A percentile compares a stretch with the other conserved stretches of the same genome.
Conservation (phyloP, 1,284 basidiomycete species). For the Apiotrichum domesticum region DNA sequence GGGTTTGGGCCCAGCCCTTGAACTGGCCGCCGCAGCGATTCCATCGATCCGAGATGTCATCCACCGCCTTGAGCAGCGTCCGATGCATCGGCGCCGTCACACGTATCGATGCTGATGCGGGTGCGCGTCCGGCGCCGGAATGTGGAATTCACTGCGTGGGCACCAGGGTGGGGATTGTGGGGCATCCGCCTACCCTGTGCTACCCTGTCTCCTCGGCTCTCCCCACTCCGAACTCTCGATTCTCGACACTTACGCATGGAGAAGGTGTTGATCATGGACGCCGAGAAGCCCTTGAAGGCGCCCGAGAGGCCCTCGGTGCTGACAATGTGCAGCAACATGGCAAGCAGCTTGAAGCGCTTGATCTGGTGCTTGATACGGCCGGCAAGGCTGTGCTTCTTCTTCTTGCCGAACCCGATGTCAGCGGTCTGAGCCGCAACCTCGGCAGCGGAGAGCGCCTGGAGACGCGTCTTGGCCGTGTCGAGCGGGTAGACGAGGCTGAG, state of each 20-base stretch:
- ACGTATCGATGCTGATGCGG: too few species aligned
- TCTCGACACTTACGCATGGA: constrained; percentile 68
- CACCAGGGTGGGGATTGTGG: too few species aligned
- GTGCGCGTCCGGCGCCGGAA: too few species aligned
- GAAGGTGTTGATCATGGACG: constrained; percentile 98
- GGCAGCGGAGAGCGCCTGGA: constrained; percentile 60
- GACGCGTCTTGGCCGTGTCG: constrained; percentile 92
- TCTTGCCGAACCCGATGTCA: constrained; percentile 7
- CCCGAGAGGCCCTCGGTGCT: constrained; percentile 72
- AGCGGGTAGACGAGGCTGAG: constrained; percentile 85
- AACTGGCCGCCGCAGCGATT: too few species aligned
- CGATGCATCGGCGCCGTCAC: too few species aligned
- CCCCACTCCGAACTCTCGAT: too few species aligned
- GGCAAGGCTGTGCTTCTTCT: constrained; percentile 47
- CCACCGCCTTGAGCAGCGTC: too few species aligned
- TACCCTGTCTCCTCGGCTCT: too few species aligned
- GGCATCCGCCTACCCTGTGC: too few species aligned
- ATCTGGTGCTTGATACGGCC: constrained; percentile 19
- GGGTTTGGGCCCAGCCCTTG: too few species aligned
- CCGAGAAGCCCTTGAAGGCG: constrained; percentile 86
- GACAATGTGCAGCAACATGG: constrained; percentile 64
- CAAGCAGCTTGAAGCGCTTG: constrained; percentile 51
- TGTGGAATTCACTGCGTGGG: too few species aligned
- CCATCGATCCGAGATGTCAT: background rate
- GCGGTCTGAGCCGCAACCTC: constrained; percentile 15